A percentile compares a stretch with the other conserved stretches of the same genome.
These are phyloP conservation scores for Alternaria triticina DNA, from an alignment of 2,329 filamentous ascomycete species.

Conservation along the genomic window DNA sequence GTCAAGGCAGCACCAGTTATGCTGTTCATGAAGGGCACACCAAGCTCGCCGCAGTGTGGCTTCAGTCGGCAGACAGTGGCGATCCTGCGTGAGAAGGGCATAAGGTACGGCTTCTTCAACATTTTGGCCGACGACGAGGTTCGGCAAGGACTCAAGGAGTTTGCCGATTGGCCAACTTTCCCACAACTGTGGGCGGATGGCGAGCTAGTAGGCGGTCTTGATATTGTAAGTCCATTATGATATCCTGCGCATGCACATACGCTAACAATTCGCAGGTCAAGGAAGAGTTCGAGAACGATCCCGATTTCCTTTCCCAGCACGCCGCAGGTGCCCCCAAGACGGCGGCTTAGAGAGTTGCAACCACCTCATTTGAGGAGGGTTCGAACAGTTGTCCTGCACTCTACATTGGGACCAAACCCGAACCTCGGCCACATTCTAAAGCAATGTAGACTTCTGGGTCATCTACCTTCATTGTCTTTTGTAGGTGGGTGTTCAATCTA, in stretches of 20 bases:
- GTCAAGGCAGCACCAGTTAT: constrained; percentile 97
- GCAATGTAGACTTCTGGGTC: too few species aligned
- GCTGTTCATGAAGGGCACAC: constrained; percentile 99
- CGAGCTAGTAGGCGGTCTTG: constrained; percentile 88
- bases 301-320: constrained; percentile 81
- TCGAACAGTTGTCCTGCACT: too few species aligned
- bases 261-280: constrained; percentile 70
- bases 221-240: constrained; percentile 75
- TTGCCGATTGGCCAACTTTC: constrained; percentile 97
- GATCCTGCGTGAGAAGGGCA: constrained; percentile 83
- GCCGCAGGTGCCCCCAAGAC: constrained; percentile 49
- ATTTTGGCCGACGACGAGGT: constrained; percentile 98
- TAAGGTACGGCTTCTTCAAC: constrained; percentile 99
- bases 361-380: not conserved
- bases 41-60: constrained; percentile 84
- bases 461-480: not conserved
- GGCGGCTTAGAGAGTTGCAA: not conserved
- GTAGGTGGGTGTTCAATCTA: too few species aligned
- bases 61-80: constrained; percentile 91
- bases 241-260: not conserved
- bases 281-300: constrained; percentile 85
- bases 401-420: too few species aligned
- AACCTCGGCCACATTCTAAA: too few species aligned
- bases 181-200: constrained; percentile 93
- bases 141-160: constrained; percentile 93